Conservation (phyloP, 371 early-diverging fungal genomes). For the Mortierella sp. region DNA sequence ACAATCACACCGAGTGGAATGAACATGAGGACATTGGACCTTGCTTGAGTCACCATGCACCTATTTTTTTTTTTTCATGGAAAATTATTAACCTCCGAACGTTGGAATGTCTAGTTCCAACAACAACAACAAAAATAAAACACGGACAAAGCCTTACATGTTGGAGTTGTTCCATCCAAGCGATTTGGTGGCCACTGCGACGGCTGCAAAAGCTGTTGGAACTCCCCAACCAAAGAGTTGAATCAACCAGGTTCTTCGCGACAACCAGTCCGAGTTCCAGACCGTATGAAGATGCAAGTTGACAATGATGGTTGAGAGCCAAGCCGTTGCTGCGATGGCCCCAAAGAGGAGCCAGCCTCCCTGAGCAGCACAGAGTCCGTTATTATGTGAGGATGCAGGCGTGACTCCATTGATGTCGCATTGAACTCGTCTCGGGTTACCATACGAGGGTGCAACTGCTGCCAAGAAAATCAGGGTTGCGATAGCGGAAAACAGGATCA, state of each 20-base stretch:
- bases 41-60: conserved; percentile 61
- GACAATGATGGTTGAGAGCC: conserved; percentile 63
- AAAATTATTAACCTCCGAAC: no score
- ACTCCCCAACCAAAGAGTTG: conserved; percentile 69
- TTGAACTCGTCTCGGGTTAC: conserved; percentile 60
- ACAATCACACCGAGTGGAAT: conserved; percentile 68
- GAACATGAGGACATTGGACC: conserved; percentile 64
- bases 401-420: conserved; percentile 55
- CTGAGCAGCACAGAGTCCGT: conserved; percentile 64
- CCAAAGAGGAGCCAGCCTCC: conserved; percentile 66
- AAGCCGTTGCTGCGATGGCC: conserved; percentile 64
- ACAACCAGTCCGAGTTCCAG: conserved; percentile 68
- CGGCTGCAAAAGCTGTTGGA: conserved; percentile 63
- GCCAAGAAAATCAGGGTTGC: conserved; percentile 13
- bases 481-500: conserved; percentile 23
- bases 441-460: conserved; percentile 38
- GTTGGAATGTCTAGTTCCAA: neutral
- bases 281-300: conserved; percentile 71
- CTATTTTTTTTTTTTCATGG: conserved; percentile 2
- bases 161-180: conserved; percentile 51
- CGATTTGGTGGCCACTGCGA: conserved; percentile 54
- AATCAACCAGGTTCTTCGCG: conserved; percentile 58
- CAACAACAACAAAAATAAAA: neutral
- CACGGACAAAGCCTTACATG: conserved; percentile 22
- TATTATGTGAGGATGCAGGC: conserved; percentile 60